Percentiles rank a stretch among this genome's conserved stretches.
Evolutionary conservation across 371 early-diverging fungal genomes (phyloP).

Genomic region (Nematocida minor): DNA sequence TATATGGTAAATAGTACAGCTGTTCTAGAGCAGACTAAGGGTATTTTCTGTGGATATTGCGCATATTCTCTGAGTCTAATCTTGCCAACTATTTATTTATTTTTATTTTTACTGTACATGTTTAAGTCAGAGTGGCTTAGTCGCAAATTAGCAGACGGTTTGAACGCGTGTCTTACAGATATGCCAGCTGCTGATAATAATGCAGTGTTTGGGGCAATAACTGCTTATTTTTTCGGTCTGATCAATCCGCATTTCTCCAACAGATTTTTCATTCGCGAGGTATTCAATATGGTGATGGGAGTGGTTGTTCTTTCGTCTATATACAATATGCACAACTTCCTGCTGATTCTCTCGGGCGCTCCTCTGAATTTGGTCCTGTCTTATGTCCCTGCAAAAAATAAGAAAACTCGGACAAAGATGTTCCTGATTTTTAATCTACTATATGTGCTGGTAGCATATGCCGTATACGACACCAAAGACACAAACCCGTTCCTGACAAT

Average conservation of each 20-base stretch:
- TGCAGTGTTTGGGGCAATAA: neutral
- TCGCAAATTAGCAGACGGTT: neutral
- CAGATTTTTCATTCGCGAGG: constrained; percentile 36
- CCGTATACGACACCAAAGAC: neutral
- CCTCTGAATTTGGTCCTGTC: constrained; percentile 12
- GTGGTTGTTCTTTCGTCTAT: neutral
- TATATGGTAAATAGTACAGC: too few relatives aligned
- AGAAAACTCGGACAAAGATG: constrained; percentile 15
- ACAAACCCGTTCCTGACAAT: constrained; percentile 23
- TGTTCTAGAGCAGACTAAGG: too few relatives aligned
- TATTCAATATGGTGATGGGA: constrained; percentile 27
- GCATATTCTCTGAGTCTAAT: neutral
- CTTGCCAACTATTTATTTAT: neutral
- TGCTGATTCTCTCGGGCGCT: neutral
- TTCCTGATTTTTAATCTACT: constrained; percentile 4
- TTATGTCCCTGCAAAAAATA: constrained; percentile 25
- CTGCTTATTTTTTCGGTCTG: constrained; percentile 9
- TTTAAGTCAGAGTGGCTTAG: neutral
- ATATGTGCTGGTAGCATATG: neutral
- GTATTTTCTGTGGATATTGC: neutral
- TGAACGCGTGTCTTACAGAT: neutral
- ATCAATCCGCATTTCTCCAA: constrained; percentile 32
- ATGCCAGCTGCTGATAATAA: neutral
- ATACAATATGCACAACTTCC: constrained; percentile 10
- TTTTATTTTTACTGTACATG: neutral